A percentile compares a stretch with the other conserved stretches of the same genome.
phyloP scores from a whole-genome alignment of 768 basidiomycete species.

The Naganishia randhawae region DNA sequence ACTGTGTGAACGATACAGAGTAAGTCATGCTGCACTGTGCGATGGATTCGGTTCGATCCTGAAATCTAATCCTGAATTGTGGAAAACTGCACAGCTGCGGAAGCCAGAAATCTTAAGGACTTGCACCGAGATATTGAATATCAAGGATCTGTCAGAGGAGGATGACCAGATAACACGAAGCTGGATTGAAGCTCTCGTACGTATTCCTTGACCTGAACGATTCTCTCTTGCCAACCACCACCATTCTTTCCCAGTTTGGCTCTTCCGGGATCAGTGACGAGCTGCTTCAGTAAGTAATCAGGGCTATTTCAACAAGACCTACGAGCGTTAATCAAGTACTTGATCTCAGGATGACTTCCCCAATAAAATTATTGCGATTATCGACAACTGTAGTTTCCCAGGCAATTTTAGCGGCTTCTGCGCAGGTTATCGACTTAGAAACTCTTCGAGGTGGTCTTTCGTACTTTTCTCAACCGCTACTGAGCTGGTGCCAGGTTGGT shows the following conservation, averaged over 20 bases:
- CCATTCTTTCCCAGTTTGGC: conserved; percentile 40
- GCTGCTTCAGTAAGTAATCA: conserved; percentile 37
- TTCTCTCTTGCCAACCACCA: neutral
- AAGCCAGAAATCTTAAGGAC: neutral
- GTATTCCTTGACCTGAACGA: neutral
- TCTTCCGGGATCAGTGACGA: conserved; percentile 50
- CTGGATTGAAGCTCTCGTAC: conserved; percentile 47
- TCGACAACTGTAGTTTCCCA: conserved; percentile 51
- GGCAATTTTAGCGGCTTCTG: conserved; percentile 45
- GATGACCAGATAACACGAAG: conserved; percentile 39
- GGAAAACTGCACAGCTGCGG: neutral
- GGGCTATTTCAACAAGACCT: neutral
- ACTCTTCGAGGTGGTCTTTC: conserved; percentile 50
- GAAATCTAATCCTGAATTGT: neutral
- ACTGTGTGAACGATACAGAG: conserved; percentile 29
- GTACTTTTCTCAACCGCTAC: conserved; percentile 52
- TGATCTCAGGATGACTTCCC: conserved; percentile 45
- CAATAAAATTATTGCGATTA: conserved; percentile 46
- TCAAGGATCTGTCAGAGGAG: conserved; percentile 27
- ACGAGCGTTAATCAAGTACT: neutral
- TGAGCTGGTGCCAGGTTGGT: conserved; percentile 52
- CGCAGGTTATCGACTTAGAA: conserved; percentile 49
- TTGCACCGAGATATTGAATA: neutral
- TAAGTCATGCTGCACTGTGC: neutral
- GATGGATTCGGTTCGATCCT: neutral